Conservation (phyloP, 106 monocot genomes). For the Dioscorea zingiberensis region DNA sequence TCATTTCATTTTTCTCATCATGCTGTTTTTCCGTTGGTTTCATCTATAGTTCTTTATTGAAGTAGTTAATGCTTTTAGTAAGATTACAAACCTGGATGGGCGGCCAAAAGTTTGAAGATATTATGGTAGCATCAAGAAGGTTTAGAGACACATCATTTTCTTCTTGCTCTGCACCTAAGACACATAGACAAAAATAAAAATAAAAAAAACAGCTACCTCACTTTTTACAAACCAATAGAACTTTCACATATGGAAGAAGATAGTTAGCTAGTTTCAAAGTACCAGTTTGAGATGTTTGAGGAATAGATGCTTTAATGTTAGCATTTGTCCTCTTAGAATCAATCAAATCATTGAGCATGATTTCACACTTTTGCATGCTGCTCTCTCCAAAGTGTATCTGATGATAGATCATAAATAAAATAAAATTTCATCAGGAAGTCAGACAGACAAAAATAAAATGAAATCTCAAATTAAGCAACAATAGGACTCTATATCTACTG, state of each 20-base stretch:
- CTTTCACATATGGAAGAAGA: background rate
- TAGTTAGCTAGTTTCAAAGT: constrained; percentile 9
- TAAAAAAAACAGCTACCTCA: background rate
- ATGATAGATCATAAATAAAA: constrained; percentile 1
- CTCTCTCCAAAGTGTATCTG: constrained; percentile 99
- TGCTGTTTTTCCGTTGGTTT: no score
- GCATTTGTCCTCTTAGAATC: constrained; percentile 92
- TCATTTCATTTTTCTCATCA: no score
- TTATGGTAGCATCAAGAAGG: constrained; percentile 80
- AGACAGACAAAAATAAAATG: no score
- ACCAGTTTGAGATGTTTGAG: constrained; percentile 44
- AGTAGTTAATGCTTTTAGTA: background rate
- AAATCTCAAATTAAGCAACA: no score
- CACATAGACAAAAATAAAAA: constrained; percentile 6
- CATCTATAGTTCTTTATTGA: background rate
- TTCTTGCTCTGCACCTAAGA: constrained; percentile 35
- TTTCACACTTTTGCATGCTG: constrained; percentile 98
- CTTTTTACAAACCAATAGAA: background rate
- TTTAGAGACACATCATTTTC: constrained; percentile 45
- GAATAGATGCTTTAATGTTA: constrained; percentile 82
- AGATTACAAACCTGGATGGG: constrained; percentile 70
- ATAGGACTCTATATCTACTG: no score
- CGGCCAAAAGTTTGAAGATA: constrained; percentile 97
- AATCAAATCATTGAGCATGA: constrained; percentile 98
- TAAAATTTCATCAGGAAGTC: background rate